Evolutionary conservation across 202 grass and related monocot genomes (phyloP).

Genomic region (Carex arenaria): DNA sequence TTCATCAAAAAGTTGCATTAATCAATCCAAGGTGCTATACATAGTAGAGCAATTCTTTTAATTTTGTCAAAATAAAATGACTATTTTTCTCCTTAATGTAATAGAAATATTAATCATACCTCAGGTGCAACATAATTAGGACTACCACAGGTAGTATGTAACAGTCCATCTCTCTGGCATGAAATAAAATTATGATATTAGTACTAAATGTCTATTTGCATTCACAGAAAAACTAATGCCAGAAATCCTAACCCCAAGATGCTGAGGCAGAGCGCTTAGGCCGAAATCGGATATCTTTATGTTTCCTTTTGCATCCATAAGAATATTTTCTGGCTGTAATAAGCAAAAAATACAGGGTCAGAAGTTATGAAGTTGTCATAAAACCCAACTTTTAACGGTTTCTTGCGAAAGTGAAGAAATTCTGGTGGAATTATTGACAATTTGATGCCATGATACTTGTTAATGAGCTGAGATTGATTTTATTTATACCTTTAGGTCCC

Average conservation of each 20-base stretch:
- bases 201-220: slow-evolving; percentile 21
- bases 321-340: slow-evolving; percentile 84
- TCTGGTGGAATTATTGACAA: background rate
- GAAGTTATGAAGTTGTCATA: background rate
- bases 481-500: slow-evolving; percentile 73
- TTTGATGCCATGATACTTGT: background rate
- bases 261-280: slow-evolving; percentile 65
- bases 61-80: background rate
- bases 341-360: slow-evolving; percentile 28
- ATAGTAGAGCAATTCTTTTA: background rate
- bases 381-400: background rate
- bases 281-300: slow-evolving; percentile 98
- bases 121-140: slow-evolving; percentile 94
- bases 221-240: background rate
- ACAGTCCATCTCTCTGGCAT: slow-evolving; percentile 79
- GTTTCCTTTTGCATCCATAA: slow-evolving; percentile 89
- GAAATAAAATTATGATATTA: slow-evolving; percentile 12
- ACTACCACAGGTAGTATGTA: slow-evolving; percentile 93
- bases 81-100: background rate
- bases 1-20: slow-evolving; percentile 1
- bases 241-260: slow-evolving; percentile 61
- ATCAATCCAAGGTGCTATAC: background rate
- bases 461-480: slow-evolving; percentile 7
- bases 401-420: background rate
- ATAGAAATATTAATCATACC: slow-evolving; percentile 29